Evolutionary conservation across 805 yeast species (phyloP).

Genomic region (Tetrapisispora nanseiensis): DNA sequence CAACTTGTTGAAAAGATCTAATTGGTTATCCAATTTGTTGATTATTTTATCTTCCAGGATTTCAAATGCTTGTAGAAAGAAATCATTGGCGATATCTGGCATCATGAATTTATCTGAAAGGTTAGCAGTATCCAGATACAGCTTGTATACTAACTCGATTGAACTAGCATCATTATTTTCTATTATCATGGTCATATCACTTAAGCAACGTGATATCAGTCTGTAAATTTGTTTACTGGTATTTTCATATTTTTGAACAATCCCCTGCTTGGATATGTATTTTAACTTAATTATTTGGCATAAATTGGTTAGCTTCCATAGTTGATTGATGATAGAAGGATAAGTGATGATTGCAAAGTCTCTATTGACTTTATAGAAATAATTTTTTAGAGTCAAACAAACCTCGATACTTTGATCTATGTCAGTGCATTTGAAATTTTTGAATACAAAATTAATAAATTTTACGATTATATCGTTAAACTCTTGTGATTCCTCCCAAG

Average conservation of each 20-base stretch:
- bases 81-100: constrained; percentile 70
- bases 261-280: not conserved
- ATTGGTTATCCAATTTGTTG: constrained; percentile 40
- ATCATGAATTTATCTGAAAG: constrained; percentile 68
- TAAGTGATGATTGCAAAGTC: constrained; percentile 46
- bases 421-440: not conserved
- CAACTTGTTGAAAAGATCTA: constrained; percentile 39
- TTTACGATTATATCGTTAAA: not conserved
- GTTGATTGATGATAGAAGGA: constrained; percentile 58
- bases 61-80: constrained; percentile 76
- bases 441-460: not conserved
- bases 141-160: constrained; percentile 28
- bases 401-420: constrained; percentile 25
- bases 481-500: too few relatives aligned
- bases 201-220: constrained; percentile 54
- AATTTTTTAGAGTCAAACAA: constrained; percentile 27
- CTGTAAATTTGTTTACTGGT: constrained; percentile 49
- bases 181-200: constrained; percentile 42
- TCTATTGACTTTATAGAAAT: constrained; percentile 31
- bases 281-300: constrained; percentile 23
- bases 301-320: constrained; percentile 49
- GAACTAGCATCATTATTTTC: constrained; percentile 2
- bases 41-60: constrained; percentile 59
- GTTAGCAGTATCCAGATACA: constrained; percentile 57
- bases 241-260: constrained; percentile 3